Evolutionary conservation across 208 protist species (phyloP), one percentile per base, ranked within the genome.

Genomic region (Leishmania arabica): DNA sequence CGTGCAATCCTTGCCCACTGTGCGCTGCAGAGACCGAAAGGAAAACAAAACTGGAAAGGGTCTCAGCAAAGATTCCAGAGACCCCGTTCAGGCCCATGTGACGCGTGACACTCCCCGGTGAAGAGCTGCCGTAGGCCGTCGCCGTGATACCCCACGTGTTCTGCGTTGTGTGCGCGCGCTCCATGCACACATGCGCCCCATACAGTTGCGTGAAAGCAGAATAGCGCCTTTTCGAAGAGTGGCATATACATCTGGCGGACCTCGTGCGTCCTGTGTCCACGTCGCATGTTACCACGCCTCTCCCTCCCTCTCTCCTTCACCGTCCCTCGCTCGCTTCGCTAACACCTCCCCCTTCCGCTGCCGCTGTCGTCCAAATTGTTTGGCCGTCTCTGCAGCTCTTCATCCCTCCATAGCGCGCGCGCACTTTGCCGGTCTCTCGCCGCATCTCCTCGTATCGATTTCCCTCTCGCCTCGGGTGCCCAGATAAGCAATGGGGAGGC

Each of bases 401-500:
- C 45, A 54, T 51, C 45, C 27, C 37, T 15, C 13, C 1, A 54
- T 53, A 13, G 2, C 69, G 31, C 69, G 31, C 8, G 27, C 24
- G 13, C 40, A 73, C 47, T 3, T 21, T 2, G 27, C 54, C 69
- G 8, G 45, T 54, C 45, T 53, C 69, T 51, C 42, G 21, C 45
- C 69, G 15, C 9, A 15, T 53, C 45, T 31, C 45, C 45, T 53
- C 40, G 37, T 31, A 34, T 17, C 27, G 27, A 54, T 37, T 24
- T 53, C 47, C 54, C 54, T 51, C 21, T 51, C 21, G 40, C 69
- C 21, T 51, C 69, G 17, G 42, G 27, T 51, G 21, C 54, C 31
- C 42, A 73, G 51, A 7, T 7, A 40, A 15, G 21, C 60, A 42
- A 78, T 78, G 75, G 75, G 53, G 31, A 60, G 75, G 34, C 75